These are phyloP conservation scores for Cicer pinnatifidum DNA, from an alignment of 306 rosid species.

Conservation along the genomic window DNA sequence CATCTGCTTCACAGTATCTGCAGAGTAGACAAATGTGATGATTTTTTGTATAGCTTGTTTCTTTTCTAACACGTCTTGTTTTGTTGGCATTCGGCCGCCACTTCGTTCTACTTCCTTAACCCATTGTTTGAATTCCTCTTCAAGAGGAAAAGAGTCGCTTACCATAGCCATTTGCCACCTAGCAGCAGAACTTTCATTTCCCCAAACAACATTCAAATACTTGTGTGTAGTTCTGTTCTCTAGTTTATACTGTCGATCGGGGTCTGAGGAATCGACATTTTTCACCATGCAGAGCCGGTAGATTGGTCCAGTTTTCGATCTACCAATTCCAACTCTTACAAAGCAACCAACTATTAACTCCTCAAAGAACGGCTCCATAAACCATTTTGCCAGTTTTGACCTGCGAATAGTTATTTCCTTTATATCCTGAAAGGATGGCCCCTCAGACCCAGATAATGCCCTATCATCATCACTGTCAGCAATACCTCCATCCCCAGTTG, in stretches of 20 bases:
- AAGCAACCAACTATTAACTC: slow-evolving; percentile 96
- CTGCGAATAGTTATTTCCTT: slow-evolving; percentile 83
- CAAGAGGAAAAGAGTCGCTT: slow-evolving; percentile 75
- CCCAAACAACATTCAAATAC: slow-evolving; percentile 90
- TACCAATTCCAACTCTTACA: slow-evolving; percentile 96
- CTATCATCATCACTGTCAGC: slow-evolving; percentile 84
- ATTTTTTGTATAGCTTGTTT: slow-evolving; percentile 73
- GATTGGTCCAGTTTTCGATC: slow-evolving; percentile 80
- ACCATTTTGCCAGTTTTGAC: slow-evolving; percentile 89
- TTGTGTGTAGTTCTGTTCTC: slow-evolving; percentile 82
- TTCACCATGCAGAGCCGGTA: slow-evolving; percentile 92
- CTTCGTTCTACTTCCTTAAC: slow-evolving; percentile 83
- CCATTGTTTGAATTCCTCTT: slow-evolving; percentile 92
- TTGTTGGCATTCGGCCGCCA: slow-evolving; percentile 80
- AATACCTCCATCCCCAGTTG: slow-evolving; percentile 76
- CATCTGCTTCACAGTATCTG: slow-evolving; percentile 93
- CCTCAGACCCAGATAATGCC: slow-evolving; percentile 59
- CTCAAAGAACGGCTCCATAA: slow-evolving; percentile 96
- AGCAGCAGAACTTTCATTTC: slow-evolving; percentile 86
- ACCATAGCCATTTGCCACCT: slow-evolving; percentile 99
- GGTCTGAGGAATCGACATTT: slow-evolving; percentile 87
- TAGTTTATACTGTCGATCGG: slow-evolving; percentile 74
- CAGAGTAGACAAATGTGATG: slow-evolving; percentile 79
- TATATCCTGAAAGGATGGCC: slow-evolving; percentile 74
- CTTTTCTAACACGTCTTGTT: slow-evolving; percentile 67